These are phyloP conservation scores for Monosporascus sp. DNA, from an alignment of 2,329 filamentous ascomycete species.

Conservation along the genomic window DNA sequence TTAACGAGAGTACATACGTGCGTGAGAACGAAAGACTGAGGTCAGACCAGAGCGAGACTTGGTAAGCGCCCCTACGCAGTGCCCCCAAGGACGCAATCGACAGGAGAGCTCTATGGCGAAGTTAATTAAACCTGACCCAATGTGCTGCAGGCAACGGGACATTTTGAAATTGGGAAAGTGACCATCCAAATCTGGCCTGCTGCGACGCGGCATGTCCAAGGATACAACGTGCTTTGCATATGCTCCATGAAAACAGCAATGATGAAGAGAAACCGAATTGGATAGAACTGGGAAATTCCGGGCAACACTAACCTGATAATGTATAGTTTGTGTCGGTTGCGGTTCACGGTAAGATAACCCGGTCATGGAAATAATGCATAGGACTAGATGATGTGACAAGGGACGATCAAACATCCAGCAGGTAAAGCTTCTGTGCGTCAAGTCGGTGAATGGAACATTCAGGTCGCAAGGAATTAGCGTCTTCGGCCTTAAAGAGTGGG, in stretches of 20 bases:
- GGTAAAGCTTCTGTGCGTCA: constrained; percentile 1
- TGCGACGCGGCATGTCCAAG: neutral
- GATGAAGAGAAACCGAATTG: neutral
- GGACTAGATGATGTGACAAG: constrained; percentile 13
- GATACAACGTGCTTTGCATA: neutral
- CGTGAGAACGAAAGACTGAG: neutral
- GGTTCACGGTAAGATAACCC: constrained; percentile 21
- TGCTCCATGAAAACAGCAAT: neutral
- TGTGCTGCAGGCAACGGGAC: neutral
- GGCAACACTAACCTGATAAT: constrained; percentile 8
- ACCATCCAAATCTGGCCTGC: neutral
- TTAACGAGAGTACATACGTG: neutral
- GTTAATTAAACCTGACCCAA: neutral
- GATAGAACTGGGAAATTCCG: constrained; percentile 4
- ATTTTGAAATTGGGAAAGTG: neutral
- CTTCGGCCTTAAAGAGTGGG: neutral
- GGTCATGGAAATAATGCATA: constrained; percentile 14
- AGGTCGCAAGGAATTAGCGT: neutral
- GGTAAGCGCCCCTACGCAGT: neutral
- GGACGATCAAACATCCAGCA: constrained; percentile 20
- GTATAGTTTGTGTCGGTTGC: constrained; percentile 17
- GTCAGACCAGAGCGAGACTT: neutral
- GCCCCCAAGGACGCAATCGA: neutral
- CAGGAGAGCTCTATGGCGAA: neutral
- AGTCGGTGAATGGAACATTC: neutral